Base-by-base conservation (phyloP, 1,139 yeast genomes). In the Groenewaldozyma auringiensis region DNA sequence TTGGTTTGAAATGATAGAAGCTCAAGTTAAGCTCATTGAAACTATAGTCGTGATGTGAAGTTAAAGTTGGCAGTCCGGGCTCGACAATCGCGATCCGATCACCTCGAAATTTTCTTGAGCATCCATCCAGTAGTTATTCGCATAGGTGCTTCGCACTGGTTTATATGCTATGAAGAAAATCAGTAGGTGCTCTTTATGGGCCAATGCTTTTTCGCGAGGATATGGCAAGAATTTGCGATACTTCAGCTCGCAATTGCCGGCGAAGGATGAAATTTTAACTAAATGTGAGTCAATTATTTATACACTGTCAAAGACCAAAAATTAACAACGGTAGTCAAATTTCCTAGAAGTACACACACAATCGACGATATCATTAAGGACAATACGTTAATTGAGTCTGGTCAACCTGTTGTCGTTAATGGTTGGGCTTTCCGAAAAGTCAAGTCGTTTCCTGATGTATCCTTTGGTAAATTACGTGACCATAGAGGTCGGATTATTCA, bases 371-470 rank as follows among this genome's bases (percentile, higher is more conserved):
- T 49, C 20, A 18, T 22, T 4, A 9, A 14, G 8, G 22, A 13
- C 3, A 27, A 14, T n/a, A 31, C 25, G 3, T n/a, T 35, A 32
- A 40, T 29, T n/a, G 9, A 18, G 39, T 42, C 16, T 36, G 46
- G 35, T 4, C 14, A 37, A 45, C 22, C 37, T 13, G 56, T 56
- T 9, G 54, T 53, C 3, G 56, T 85, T 18, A 76, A 83, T 56
- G 97, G 97, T 0, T 94, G 95, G 84, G 74, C 89, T 21, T 79
- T 86, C 57, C 71, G 76, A 35, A 81, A 81, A 53, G 92, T 95
- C 0, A 74, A 76, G 62, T 72, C 76, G 67, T 64, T 80, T 20
- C 74, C 81, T 46, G 64, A 64, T 11, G 64, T 81, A 37, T 68
- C 72, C 2, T 89, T 89, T 69, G 94, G 84, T 1, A 78, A 75